Percentiles rank a stretch among this genome's conserved stretches.
These are phyloP conservation scores for Microstegium vimineum DNA, from an alignment of 176 grass and related monocot genomes.

Conservation along the genomic window DNA sequence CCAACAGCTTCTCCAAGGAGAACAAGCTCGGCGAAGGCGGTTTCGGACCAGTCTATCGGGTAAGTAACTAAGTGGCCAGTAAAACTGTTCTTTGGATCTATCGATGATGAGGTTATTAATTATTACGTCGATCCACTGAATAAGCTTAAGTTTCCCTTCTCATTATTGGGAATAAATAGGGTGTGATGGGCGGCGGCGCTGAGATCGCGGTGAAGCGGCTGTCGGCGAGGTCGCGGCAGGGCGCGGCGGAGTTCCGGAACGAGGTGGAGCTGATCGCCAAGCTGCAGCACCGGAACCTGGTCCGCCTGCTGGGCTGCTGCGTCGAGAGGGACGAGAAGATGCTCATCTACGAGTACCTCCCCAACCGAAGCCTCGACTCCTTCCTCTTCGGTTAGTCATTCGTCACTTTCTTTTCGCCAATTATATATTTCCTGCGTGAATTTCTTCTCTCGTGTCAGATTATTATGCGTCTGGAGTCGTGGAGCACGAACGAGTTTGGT, in stretches of 20 bases:
- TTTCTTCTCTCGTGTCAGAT: background rate
- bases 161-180: slow-evolving; percentile 32
- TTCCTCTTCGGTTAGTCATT: slow-evolving; percentile 61
- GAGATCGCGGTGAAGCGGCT: slow-evolving; percentile 93
- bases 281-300: slow-evolving; percentile 91
- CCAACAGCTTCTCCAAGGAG: slow-evolving; percentile 72
- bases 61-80: background rate
- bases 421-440: background rate
- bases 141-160: too few relatives aligned
- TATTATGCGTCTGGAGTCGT: background rate
- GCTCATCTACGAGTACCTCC: slow-evolving; percentile 91
- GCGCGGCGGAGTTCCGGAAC: slow-evolving; percentile 54
- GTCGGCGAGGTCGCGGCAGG: slow-evolving; percentile 70
- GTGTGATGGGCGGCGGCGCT: slow-evolving; percentile 46
- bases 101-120: background rate
- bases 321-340: slow-evolving; percentile 83
- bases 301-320: slow-evolving; percentile 77
- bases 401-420: background rate
- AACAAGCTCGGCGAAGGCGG: slow-evolving; percentile 97
- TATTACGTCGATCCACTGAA: background rate
- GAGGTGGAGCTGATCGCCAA: slow-evolving; percentile 94
- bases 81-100: background rate
- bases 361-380: slow-evolving; percentile 80
- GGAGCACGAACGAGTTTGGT: background rate
- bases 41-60: slow-evolving; percentile 78